phyloP scores from a whole-genome alignment of 2,329 filamentous ascomycete genomes.

The Lecanosticta acicola region DNA sequence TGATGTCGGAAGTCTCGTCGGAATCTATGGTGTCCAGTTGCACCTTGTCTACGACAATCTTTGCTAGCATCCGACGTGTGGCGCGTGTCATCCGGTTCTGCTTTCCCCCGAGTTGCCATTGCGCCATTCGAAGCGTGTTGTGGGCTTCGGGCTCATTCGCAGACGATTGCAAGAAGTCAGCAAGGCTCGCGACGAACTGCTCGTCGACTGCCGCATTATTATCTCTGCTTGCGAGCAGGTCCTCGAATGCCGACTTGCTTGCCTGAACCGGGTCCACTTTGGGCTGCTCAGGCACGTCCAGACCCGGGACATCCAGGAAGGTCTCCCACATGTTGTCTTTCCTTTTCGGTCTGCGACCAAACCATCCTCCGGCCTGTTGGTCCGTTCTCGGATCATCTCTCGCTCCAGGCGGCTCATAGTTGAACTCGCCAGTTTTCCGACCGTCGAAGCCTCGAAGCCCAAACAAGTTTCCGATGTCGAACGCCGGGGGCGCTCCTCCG shows the following conservation, averaged over 20 bases:
- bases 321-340: constrained; percentile 13
- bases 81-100: not conserved
- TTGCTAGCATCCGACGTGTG: not conserved
- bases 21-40: constrained; percentile 13
- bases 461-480: constrained; percentile 29
- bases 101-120: constrained; percentile 18
- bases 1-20: constrained; percentile 1
- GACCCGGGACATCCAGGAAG: constrained; percentile 9
- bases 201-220: too few species aligned
- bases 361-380: not conserved
- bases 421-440: constrained; percentile 15
- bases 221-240: constrained; percentile 12
- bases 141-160: constrained; percentile 23
- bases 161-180: constrained; percentile 23
- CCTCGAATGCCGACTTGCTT: constrained; percentile 21
- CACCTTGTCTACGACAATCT: constrained; percentile 19
- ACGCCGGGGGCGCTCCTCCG: constrained; percentile 9
- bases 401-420: constrained; percentile 22
- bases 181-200: not conserved
- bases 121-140: constrained; percentile 17
- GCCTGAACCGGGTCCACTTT: constrained; percentile 9
- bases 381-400: not conserved
- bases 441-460: constrained; percentile 19
- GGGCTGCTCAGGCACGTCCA: not conserved
- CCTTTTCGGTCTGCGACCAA: not conserved